Evolutionary conservation across 768 basidiomycete species (phyloP).

Genomic region (Amanita pallidorosea): DNA sequence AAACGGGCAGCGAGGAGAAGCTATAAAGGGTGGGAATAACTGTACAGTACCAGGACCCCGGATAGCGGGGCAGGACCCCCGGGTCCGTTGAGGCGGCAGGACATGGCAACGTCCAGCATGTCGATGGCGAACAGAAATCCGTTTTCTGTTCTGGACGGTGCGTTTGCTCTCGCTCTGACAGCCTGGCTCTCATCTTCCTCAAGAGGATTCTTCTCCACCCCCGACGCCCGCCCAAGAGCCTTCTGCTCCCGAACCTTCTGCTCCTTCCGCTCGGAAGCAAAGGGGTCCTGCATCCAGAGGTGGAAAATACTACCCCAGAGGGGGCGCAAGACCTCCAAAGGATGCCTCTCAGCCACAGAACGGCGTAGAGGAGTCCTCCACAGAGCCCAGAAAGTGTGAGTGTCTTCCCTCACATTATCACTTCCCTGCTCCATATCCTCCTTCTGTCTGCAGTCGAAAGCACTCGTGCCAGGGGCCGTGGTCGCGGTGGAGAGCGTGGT

Average conservation of each 20-base stretch:
- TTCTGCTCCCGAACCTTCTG: constrained; percentile 17
- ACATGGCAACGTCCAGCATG: constrained; percentile 40
- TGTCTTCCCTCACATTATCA: constrained; percentile 5
- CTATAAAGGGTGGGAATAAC: constrained; percentile 18
- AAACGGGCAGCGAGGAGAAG: neutral
- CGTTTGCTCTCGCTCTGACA: constrained; percentile 14
- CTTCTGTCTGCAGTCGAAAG: constrained; percentile 27
- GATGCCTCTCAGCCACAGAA: constrained; percentile 14
- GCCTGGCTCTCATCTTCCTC: constrained; percentile 10
- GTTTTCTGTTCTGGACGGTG: constrained; percentile 76
- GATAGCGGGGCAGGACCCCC: constrained; percentile 8
- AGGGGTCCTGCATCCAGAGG: constrained; percentile 50
- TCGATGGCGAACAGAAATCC: constrained; percentile 87
- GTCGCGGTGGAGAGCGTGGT: constrained; percentile 40
- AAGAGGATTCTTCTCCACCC: constrained; percentile 38
- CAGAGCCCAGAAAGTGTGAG: constrained; percentile 26
- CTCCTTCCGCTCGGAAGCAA: constrained; percentile 30
- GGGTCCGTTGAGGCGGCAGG: constrained; percentile 2
- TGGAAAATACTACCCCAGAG: constrained; percentile 58
- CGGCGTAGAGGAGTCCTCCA: constrained; percentile 17
- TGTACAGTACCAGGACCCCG: constrained; percentile 45
- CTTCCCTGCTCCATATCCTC: constrained; percentile 5
- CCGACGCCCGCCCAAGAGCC: constrained; percentile 24
- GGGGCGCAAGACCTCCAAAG: constrained; percentile 27
- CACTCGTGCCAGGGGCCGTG: constrained; percentile 31